A percentile compares a stretch with the other conserved stretches of the same genome.
These are phyloP conservation scores for Mortierella sp. DNA, from an alignment of 371 early-diverging fungal genomes.

Conservation along the genomic window DNA sequence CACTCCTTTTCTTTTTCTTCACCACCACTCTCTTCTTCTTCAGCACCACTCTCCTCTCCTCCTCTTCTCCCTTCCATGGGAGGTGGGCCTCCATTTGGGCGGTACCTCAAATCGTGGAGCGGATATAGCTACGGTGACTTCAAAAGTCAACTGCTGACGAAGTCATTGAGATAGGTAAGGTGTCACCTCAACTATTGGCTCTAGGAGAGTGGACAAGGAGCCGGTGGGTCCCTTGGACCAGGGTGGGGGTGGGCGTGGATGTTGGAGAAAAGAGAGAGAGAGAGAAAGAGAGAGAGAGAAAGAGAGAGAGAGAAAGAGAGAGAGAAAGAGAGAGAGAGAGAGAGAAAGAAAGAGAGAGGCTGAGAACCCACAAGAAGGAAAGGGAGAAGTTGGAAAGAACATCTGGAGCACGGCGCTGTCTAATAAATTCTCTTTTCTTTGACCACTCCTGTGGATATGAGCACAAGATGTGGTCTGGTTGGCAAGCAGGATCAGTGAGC, in stretches of 20 bases:
- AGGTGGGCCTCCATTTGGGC: no score
- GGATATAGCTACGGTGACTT: no score
- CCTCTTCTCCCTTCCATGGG: background rate
- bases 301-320: constrained; percentile 2
- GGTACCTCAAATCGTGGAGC: no score
- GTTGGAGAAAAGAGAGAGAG: background rate
- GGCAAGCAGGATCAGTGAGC: background rate
- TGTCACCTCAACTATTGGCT: background rate
- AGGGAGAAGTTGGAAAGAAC: no score
- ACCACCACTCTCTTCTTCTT: background rate
- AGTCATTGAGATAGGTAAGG: no score
- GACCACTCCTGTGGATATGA: no score
- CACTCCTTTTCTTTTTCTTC: background rate
- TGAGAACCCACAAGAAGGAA: no score
- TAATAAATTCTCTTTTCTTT: no score
- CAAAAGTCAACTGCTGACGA: background rate
- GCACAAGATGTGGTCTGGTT: no score
- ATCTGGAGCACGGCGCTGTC: no score
- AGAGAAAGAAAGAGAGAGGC: background rate
- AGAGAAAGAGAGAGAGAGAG: background rate
- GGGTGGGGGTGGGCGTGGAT: background rate
- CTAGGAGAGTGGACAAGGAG: background rate
- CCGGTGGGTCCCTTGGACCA: background rate
- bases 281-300: background rate
- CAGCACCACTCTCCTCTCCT: no score